Evolutionary conservation across 2,329 filamentous ascomycete species (phyloP).

Genomic region (Elsinoe perseae): DNA sequence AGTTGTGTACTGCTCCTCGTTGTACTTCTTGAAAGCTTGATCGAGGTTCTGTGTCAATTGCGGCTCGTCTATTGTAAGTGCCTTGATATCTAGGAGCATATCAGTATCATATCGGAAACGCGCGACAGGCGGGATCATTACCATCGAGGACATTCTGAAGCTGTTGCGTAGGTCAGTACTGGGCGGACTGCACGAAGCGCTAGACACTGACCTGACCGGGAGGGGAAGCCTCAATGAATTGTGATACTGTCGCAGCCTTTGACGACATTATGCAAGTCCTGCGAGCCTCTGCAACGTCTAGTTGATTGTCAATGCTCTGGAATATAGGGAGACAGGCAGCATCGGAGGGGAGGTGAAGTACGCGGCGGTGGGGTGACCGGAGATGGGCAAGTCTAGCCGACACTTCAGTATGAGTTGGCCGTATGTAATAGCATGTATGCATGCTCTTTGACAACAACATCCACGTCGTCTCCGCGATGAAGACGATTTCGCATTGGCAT

Average conservation of each 20-base stretch:
- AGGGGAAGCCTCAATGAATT: constrained; percentile 88
- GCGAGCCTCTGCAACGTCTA: neutral
- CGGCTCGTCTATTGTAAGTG: constrained; percentile 63
- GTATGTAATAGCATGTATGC: too few relatives aligned
- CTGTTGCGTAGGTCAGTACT: constrained; percentile 40
- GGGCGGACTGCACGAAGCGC: constrained; percentile 21
- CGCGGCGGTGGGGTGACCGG: neutral
- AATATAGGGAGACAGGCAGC: neutral
- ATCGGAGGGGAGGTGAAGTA: constrained; percentile 1
- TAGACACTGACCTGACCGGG: constrained; percentile 73
- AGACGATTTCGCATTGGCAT: too few relatives aligned
- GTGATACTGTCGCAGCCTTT: constrained; percentile 43
- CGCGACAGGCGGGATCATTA: constrained; percentile 37
- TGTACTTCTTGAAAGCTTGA: constrained; percentile 88
- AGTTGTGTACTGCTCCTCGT: constrained; percentile 85
- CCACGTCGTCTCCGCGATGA: too few relatives aligned
- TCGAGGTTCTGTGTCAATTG: constrained; percentile 62
- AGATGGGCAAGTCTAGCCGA: neutral
- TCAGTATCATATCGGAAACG: neutral
- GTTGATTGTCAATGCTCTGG: neutral
- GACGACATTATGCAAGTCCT: constrained; percentile 25
- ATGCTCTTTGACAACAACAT: too few relatives aligned
- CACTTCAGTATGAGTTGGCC: neutral
- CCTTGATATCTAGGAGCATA: constrained; percentile 67
- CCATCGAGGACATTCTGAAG: constrained; percentile 82